These are phyloP conservation scores for Eucalyptus polybractea DNA, from an alignment of 345 rosid species.

Conservation along the genomic window DNA sequence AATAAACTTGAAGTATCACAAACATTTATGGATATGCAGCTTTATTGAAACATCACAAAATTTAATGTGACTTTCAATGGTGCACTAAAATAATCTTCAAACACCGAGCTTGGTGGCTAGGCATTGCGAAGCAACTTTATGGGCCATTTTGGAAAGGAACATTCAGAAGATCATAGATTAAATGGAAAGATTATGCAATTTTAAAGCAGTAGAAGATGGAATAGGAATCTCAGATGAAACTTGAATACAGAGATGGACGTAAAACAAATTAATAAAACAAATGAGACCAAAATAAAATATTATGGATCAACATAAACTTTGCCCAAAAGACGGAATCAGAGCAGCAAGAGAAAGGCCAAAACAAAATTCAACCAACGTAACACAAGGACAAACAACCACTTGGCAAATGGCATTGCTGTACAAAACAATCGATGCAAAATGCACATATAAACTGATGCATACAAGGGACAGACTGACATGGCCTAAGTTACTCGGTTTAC, in stretches of 20 bases:
- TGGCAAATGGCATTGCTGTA: not conserved
- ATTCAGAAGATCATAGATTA: no score
- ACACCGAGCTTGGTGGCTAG: not conserved
- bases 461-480: not conserved
- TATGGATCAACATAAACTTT: no score
- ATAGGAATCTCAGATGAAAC: no score
- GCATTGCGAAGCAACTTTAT: not conserved
- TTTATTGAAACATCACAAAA: not conserved
- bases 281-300: no score
- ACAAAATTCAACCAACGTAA: no score
- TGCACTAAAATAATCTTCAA: not conserved
- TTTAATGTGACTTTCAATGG: not conserved
- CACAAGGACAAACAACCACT: not conserved
- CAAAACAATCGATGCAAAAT: not conserved
- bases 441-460: not conserved
- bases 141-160: no score
- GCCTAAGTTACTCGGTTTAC: not conserved
- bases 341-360: no score
- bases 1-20: not conserved
- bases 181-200: no score
- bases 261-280: no score
- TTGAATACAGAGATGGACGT: no score
- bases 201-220: no score
- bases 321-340: no score
- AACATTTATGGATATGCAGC: not conserved